Percentiles rank a stretch among this genome's conserved stretches.
Evolutionary conservation across 2,329 filamentous ascomycete genomes (phyloP).

Genomic region (Neopestalotiopsis sp.): DNA sequence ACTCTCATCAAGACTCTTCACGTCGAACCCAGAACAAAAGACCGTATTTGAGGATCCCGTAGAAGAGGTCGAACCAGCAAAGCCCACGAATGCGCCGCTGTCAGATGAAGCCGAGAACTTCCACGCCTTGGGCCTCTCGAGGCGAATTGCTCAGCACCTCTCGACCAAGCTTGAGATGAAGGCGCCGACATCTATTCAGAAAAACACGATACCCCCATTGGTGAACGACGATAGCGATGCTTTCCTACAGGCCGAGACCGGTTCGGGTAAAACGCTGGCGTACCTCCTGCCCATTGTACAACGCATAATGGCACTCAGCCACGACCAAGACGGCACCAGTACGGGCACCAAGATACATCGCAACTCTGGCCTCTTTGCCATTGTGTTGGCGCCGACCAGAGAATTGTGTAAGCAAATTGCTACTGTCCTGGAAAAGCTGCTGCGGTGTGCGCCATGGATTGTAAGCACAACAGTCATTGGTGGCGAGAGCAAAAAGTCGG

Average conservation of each 20-base stretch:
- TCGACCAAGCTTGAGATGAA: conserved; percentile 86
- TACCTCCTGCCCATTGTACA: conserved; percentile 94
- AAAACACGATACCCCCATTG: conserved; percentile 82
- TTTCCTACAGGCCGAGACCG: conserved; percentile 96
- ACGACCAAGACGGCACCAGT: conserved; percentile 51
- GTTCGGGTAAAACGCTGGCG: conserved; percentile 96
- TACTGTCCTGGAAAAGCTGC: conserved; percentile 80
- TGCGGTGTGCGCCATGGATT: conserved; percentile 92
- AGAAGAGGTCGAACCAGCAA: conserved; percentile 59
- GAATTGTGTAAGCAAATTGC: conserved; percentile 96
- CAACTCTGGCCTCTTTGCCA: conserved; percentile 89
- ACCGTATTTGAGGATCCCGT: conserved; percentile 61
- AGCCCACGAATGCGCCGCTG: conserved; percentile 90
- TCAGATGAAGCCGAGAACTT: conserved; percentile 86
- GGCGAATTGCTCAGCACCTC: conserved; percentile 80
- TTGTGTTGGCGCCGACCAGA: conserved; percentile 91
- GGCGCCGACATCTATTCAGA: conserved; percentile 93
- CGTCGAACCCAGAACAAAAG: conserved; percentile 80
- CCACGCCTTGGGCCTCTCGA: conserved; percentile 81
- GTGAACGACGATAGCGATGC: conserved; percentile 84
- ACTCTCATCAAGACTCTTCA: conserved; percentile 85
- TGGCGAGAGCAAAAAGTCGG: conserved; percentile 75
- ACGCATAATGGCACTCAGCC: conserved; percentile 78
- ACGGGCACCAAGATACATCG: conserved; percentile 70
- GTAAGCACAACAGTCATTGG: conserved; percentile 84